Percentiles rank a stretch among this genome's conserved stretches.
phyloP scores from a whole-genome alignment of 2,329 filamentous ascomycete genomes.

The Shiraia bambusicola region DNA sequence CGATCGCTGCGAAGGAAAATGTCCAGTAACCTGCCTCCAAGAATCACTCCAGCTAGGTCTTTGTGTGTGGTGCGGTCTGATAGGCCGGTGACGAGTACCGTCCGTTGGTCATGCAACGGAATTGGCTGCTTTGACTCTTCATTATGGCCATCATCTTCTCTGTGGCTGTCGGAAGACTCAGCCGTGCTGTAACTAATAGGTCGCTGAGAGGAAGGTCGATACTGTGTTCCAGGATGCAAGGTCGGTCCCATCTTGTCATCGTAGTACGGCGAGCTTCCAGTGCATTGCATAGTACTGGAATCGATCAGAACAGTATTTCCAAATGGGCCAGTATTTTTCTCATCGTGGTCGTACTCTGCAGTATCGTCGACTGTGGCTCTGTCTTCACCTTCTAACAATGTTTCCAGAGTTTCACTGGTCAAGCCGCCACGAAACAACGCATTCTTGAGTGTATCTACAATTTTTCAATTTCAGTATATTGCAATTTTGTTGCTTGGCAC shows the following conservation, averaged over 20 bases:
- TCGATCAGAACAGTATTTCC: slow-evolving; percentile 12
- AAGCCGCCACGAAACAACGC: slow-evolving; percentile 55
- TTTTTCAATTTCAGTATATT: slow-evolving; percentile 38
- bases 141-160: slow-evolving; percentile 20
- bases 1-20: slow-evolving; percentile 65
- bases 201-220: slow-evolving; percentile 12
- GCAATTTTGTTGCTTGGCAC: slow-evolving; percentile 5
- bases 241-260: slow-evolving; percentile 7
- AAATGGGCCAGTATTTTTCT: slow-evolving; percentile 15
- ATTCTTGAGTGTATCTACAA: slow-evolving; percentile 35
- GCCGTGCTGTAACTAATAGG: slow-evolving; percentile 20
- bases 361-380: slow-evolving; percentile 16
- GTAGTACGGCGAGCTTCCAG: slow-evolving; percentile 13
- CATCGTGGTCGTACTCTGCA: slow-evolving; percentile 14
- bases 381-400: slow-evolving; percentile 44
- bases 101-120: slow-evolving; percentile 50
- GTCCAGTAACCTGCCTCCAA: slow-evolving; percentile 71
- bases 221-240: slow-evolving; percentile 1
- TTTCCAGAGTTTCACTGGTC: slow-evolving; percentile 52
- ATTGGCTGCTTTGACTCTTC: slow-evolving; percentile 12
- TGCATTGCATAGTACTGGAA: slow-evolving; percentile 6
- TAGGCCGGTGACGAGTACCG: slow-evolving; percentile 64
- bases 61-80: slow-evolving; percentile 62
- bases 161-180: slow-evolving; percentile 16
- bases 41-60: slow-evolving; percentile 65